Conservation (phyloP, 768 basidiomycete species). For the Russula lepida region DNA sequence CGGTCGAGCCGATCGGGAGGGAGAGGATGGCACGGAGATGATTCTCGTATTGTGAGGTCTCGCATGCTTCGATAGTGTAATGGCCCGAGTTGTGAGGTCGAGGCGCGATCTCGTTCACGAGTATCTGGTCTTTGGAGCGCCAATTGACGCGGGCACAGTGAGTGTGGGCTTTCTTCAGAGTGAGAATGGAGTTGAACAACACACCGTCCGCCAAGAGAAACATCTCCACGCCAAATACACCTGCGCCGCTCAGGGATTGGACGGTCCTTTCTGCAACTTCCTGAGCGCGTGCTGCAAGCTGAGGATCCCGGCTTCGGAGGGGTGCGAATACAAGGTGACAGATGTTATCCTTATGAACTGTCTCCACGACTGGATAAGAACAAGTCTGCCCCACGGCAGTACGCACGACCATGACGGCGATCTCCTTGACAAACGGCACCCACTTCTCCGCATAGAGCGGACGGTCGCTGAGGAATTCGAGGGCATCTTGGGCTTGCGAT, state of each 20-base stretch:
- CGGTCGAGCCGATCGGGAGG: conserved; percentile 82
- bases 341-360: conserved; percentile 87
- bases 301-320: conserved; percentile 50
- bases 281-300: conserved; percentile 52
- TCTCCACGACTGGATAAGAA: conserved; percentile 91
- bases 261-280: conserved; percentile 75
- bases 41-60: conserved; percentile 95
- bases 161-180: not conserved
- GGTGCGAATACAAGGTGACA: conserved; percentile 92
- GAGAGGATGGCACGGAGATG: conserved; percentile 91
- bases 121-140: conserved; percentile 51
- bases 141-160: too few species aligned
- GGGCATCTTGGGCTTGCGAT: conserved; percentile 41
- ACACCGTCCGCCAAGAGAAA: conserved; percentile 84
- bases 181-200: conserved; percentile 20
- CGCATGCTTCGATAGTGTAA: conserved; percentile 96
- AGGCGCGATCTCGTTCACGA: conserved; percentile 95
- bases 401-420: conserved; percentile 96
- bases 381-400: conserved; percentile 60
- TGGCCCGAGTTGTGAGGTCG: conserved; percentile 98
- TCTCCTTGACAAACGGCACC: conserved; percentile 82
- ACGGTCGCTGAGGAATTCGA: conserved; percentile 54
- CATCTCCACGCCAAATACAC: conserved; percentile 98
- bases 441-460: conserved; percentile 92
- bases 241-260: conserved; percentile 72